Percentiles rank a stretch among this genome's conserved stretches.
These are phyloP conservation scores for Solanum peruvianum DNA, from an alignment of 257 asterid genomes.

Conservation along the genomic window DNA sequence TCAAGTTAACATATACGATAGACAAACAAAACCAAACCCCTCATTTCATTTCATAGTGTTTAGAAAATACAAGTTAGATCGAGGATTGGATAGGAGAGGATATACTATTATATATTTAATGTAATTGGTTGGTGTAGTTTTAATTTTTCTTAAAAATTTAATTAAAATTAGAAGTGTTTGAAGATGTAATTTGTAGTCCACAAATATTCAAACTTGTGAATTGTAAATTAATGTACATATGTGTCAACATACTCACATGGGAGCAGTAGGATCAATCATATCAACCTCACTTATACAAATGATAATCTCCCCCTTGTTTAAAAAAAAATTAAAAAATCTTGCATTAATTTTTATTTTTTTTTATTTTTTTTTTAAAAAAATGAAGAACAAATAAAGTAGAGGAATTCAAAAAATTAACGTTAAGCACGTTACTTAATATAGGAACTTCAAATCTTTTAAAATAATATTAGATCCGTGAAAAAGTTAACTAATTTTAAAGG, in stretches of 20 bases:
- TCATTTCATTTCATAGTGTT: neutral
- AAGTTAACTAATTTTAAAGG: neutral
- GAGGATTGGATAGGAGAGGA: neutral
- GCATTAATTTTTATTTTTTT: neutral
- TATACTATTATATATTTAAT: too few relatives aligned
- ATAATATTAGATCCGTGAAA: neutral
- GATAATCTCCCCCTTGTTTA: neutral
- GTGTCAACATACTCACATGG: neutral
- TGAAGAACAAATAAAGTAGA: neutral
- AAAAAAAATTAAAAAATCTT: neutral
- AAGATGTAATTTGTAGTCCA: neutral
- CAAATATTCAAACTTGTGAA: neutral
- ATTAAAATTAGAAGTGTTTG: neutral
- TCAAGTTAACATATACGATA: neutral
- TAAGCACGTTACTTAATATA: neutral
- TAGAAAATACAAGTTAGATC: neutral
- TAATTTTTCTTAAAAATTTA: neutral
- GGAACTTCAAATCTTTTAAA: neutral
- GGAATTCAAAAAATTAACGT: neutral
- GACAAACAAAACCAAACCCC: neutral
- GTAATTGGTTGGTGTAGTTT: neutral
- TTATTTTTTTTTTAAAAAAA: too few relatives aligned
- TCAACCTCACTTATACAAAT: neutral
- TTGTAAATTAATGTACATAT: neutral
- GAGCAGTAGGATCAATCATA: neutral